A percentile compares a stretch with the other conserved stretches of the same genome.
Evolutionary conservation across 768 basidiomycete species (phyloP).

Genomic region (Boletus barrowsii): DNA sequence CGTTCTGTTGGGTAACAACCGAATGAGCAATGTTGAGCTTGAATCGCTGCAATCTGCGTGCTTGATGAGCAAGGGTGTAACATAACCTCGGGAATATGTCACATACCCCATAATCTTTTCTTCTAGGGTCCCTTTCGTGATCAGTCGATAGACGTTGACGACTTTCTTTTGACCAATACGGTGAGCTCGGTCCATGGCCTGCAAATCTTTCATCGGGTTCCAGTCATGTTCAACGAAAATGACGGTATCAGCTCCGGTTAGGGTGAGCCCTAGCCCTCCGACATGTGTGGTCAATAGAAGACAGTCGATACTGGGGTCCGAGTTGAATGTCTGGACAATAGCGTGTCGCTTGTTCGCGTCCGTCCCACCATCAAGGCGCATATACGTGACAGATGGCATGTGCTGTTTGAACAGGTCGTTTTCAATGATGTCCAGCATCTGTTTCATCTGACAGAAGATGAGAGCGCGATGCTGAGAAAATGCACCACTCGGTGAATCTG

Average conservation of each 20-base stretch:
- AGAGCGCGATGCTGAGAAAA: conserved; percentile 98
- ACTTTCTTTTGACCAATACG: conserved; percentile 98
- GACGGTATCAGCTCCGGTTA: conserved; percentile 98
- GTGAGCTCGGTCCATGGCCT: conserved; percentile 99
- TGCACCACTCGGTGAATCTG: conserved; percentile 42
- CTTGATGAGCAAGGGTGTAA: conserved; percentile 5
- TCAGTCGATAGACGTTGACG: conserved; percentile 96
- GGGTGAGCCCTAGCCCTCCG: conserved; percentile 90
- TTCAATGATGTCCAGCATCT: conserved; percentile 98
- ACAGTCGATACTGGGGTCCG: conserved; percentile 96
- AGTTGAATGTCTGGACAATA: conserved; percentile 96
- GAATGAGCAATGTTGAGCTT: conserved; percentile 98
- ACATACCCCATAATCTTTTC: conserved; percentile 99
- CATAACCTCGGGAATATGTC: conserved; percentile 21
- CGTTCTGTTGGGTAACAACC: conserved; percentile 95
- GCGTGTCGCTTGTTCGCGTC: conserved; percentile 94
- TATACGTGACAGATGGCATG: conserved; percentile 97
- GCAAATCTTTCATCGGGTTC: conserved; percentile 99
- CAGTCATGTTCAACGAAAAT: conserved; percentile 99
- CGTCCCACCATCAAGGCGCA: conserved; percentile 93
- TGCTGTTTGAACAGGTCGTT: conserved; percentile 83
- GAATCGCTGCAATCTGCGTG: conserved; percentile 86
- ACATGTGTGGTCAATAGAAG: conserved; percentile 95
- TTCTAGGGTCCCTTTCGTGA: conserved; percentile 95
- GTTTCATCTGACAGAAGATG: conserved; percentile 99